A percentile compares a stretch with the other conserved stretches of the same genome.
Evolutionary conservation across 768 basidiomycete genomes (phyloP).

Genomic region (Xerocomus brunneocitrinus): DNA sequence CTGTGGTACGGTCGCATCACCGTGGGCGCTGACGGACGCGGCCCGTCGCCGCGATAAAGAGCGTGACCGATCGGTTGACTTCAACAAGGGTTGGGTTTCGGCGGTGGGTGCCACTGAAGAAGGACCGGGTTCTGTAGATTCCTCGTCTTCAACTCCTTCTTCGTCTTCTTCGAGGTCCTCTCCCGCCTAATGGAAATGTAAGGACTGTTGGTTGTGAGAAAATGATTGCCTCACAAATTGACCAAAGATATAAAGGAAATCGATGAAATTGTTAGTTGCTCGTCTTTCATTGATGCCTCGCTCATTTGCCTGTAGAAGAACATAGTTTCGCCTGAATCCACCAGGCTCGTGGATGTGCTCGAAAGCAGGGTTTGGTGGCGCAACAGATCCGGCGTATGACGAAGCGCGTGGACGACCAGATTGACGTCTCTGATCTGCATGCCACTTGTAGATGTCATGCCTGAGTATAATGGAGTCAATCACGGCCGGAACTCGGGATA

Average conservation of each 20-base stretch:
- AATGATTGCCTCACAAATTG: conserved; percentile 72
- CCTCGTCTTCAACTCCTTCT: conserved; percentile 57
- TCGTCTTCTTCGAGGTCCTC: conserved; percentile 89
- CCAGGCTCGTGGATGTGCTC: conserved; percentile 95
- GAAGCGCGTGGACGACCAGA: conserved; percentile 60
- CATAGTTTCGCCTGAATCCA: conserved; percentile 88
- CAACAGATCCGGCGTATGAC: conserved; percentile 57
- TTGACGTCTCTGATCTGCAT: conserved; percentile 64
- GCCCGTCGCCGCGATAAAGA: conserved; percentile 54
- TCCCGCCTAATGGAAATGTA: conserved; percentile 58
- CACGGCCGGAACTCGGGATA: conserved; percentile 11
- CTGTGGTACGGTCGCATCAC: conserved; percentile 87
- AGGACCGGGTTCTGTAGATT: conserved; percentile 30
- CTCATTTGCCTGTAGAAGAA: conserved; percentile 66
- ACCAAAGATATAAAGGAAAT: conserved; percentile 92
- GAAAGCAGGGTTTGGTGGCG: conserved; percentile 66
- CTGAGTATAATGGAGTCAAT: conserved; percentile 33
- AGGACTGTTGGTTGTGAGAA: background rate
- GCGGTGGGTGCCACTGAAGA: conserved; percentile 3
- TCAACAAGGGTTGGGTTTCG: conserved; percentile 59
- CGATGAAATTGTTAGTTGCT: conserved; percentile 81
- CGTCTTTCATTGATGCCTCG: conserved; percentile 58
- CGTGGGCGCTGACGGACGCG: conserved; percentile 57
- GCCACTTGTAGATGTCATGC: conserved; percentile 96
- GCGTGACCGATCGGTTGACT: conserved; percentile 35